These are phyloP conservation scores for Amaranthus hypochondriacus DNA, from an alignment of 148 eudicot species.

Conservation along the genomic window DNA sequence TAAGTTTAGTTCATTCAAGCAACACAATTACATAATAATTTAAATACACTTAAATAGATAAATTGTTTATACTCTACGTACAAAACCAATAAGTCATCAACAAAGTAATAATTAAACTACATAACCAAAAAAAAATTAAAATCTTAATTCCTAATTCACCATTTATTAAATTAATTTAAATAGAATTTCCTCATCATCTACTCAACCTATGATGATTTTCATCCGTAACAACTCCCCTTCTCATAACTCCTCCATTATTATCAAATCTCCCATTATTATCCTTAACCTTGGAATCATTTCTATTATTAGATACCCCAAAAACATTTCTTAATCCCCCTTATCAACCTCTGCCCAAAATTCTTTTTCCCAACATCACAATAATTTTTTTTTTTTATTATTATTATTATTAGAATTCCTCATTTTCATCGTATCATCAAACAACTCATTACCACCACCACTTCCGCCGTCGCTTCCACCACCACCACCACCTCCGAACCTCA, in stretches of 20 bases:
- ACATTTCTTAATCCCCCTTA: constrained; percentile 51
- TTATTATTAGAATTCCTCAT: constrained; percentile 9
- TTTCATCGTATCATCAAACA: neutral
- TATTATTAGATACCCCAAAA: constrained; percentile 33
- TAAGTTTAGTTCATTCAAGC: no score
- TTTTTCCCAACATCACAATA: constrained; percentile 22
- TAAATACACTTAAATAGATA: no score
- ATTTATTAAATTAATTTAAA: no score
- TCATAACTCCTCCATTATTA: neutral
- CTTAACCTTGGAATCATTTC: constrained; percentile 9
- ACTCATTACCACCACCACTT: neutral
- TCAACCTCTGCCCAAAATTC: constrained; percentile 43
- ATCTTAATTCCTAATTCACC: no score
- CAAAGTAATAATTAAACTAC: no score
- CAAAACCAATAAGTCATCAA: no score
- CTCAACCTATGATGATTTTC: neutral
- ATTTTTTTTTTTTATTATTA: neutral
- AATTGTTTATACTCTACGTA: no score
- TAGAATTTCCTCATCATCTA: no score
- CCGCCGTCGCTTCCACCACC: neutral
- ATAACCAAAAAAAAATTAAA: no score
- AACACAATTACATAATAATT: no score
- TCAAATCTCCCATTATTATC: neutral
- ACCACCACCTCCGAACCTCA: constrained; percentile 19
- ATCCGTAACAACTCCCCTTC: neutral